Evolutionary conservation across 352 stramenopile species (phyloP).

Genomic region (Globisporangium heterothallicum): DNA sequence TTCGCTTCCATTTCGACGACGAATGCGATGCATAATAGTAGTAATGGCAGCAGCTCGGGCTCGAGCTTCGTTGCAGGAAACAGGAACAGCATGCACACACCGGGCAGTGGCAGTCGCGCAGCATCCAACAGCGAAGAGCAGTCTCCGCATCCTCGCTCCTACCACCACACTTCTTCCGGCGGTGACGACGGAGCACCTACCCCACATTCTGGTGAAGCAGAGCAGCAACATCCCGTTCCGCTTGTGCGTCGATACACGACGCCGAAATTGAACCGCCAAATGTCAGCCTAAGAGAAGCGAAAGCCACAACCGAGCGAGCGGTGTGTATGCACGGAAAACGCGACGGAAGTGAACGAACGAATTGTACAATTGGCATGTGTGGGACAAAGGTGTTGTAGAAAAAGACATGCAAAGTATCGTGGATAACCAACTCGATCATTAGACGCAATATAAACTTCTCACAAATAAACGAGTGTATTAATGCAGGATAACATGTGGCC

Average conservation of each 20-base stretch:
- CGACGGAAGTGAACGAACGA: too few species aligned
- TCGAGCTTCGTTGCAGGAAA: constrained; percentile 3
- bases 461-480: constrained; percentile 4
- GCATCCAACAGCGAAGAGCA: background rate
- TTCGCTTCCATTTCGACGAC: constrained; percentile 40
- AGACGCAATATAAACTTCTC: constrained; percentile 12
- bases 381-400: too few species aligned
- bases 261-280: constrained; percentile 18
- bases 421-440: too few species aligned
- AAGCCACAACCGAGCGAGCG: too few species aligned
- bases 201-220: constrained; percentile 12
- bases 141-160: background rate
- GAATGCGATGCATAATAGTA: background rate
- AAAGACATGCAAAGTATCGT: too few species aligned
- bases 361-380: too few species aligned
- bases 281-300: constrained; percentile 22
- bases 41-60: background rate
- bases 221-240: constrained; percentile 15
- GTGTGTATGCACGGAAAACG: too few species aligned
- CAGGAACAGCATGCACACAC: background rate
- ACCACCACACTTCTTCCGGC: background rate
- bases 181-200: constrained; percentile 17
- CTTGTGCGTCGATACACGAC: constrained; percentile 41
- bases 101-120: background rate
- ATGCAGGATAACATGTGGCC: background rate